phyloP scores from a whole-genome alignment of 2,329 filamentous ascomycete genomes.

The Botrytis tulipae region DNA sequence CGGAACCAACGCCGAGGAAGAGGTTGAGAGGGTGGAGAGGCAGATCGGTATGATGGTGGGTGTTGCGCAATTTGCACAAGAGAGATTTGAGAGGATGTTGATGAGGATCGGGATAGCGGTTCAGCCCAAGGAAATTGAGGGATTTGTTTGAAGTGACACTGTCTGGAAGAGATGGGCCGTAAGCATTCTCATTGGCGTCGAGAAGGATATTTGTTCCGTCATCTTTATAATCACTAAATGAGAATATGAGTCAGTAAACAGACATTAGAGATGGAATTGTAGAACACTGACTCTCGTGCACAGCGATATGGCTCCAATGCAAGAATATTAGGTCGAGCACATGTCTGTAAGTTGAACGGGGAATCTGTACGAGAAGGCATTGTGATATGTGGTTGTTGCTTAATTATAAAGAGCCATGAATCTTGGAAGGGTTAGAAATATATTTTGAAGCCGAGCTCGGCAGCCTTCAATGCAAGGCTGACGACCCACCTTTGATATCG shows the following conservation, averaged over 20 bases:
- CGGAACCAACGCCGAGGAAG: slow-evolving; percentile 92
- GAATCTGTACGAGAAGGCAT: slow-evolving; percentile 43
- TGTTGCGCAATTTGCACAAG: slow-evolving; percentile 85
- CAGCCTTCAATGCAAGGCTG: slow-evolving; percentile 17
- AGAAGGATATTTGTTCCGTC: slow-evolving; percentile 94
- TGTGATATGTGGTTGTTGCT: slow-evolving; percentile 15
- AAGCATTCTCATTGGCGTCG: slow-evolving; percentile 97
- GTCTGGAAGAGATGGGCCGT: slow-evolving; percentile 70
- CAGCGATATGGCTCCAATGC: slow-evolving; percentile 76
- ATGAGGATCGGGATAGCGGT: slow-evolving; percentile 97
- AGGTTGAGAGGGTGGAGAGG: slow-evolving; percentile 76
- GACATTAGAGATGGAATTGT: neutral
- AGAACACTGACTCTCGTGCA: slow-evolving; percentile 66
- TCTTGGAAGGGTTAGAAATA: slow-evolving; percentile 14
- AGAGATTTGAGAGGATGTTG: slow-evolving; percentile 81
- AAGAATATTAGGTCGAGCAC: slow-evolving; percentile 74
- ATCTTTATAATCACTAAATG: slow-evolving; percentile 90
- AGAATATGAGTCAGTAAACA: slow-evolving; percentile 35
- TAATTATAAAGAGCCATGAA: neutral
- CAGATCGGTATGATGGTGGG: slow-evolving; percentile 73
- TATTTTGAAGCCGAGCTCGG: slow-evolving; percentile 18
- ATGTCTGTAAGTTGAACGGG: slow-evolving; percentile 70
- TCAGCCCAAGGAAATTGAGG: slow-evolving; percentile 76
- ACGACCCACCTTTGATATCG: neutral
- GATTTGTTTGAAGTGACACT: slow-evolving; percentile 47